phyloP scores from a whole-genome alignment of 2,329 filamentous ascomycete species.

The Cercospora berteroae region DNA sequence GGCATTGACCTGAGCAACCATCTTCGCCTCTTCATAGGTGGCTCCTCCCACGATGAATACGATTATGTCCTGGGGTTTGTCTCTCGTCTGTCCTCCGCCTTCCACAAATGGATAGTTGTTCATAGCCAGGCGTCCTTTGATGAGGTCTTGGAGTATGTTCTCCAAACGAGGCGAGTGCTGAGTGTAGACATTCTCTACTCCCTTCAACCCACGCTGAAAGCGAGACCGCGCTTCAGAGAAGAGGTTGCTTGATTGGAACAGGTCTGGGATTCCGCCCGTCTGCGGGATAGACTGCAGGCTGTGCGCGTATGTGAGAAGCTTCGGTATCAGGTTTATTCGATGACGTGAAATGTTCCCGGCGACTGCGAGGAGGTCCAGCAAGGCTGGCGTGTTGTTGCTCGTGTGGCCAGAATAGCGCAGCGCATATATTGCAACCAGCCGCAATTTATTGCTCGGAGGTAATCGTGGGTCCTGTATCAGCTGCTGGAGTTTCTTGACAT shows the following conservation, averaged over 20 bases:
- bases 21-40: conserved; percentile 96
- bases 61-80: conserved; percentile 95
- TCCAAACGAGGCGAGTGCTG: conserved; percentile 91
- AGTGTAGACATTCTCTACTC: conserved; percentile 98
- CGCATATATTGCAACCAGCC: conserved; percentile 90
- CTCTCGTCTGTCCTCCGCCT: conserved; percentile 77
- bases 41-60: conserved; percentile 91
- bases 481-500: conserved; percentile 88
- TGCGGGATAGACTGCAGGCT: conserved; percentile 70
- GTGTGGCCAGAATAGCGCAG: conserved; percentile 86
- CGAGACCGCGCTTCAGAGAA: conserved; percentile 84
- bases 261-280: conserved; percentile 75
- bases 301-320: conserved; percentile 79
- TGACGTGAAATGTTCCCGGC: conserved; percentile 76
- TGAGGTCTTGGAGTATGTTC: conserved; percentile 82
- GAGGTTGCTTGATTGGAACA: conserved; percentile 88
- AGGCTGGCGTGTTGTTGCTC: conserved; percentile 76
- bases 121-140: conserved; percentile 84
- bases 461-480: conserved; percentile 79
- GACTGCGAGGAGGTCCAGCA: conserved; percentile 81
- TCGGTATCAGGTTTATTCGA: conserved; percentile 74
- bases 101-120: conserved; percentile 93
- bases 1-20: conserved; percentile 91
- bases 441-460: conserved; percentile 77
- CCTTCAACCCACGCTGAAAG: conserved; percentile 85